Base-by-base conservation (phyloP, 2,329 filamentous ascomycete species). In the Sordariomycetes sp. region DNA sequence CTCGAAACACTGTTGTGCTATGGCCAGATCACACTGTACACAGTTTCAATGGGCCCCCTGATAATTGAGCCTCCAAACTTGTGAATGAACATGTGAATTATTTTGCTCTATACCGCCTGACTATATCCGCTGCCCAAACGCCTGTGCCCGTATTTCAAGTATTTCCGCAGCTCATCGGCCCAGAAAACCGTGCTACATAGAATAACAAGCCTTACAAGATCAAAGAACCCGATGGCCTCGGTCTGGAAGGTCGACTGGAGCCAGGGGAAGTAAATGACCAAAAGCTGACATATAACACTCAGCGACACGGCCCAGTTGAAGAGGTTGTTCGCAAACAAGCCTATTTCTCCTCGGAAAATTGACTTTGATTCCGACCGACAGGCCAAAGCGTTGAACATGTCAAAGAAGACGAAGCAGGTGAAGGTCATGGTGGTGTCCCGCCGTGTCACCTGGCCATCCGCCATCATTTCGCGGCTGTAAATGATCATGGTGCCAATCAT, bases 381-480 rank as follows among this genome's bases (percentile, higher is more conserved):
- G 12, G 86, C 82, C 16, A 98, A 69, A 2, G 92, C 92, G 58
- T 98, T 96, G 69, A 96, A 95, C 92, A 98, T 98, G 67, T 98
- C 92, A 59, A 96, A 98, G 35, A 98, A 75, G 30, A 98, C 92
- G 53, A 98, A 98, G 61, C 88, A 94, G 6, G 92, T 98, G 55
- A 98, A 98, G 0, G 92, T 96, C 84, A 98, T 95, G 43, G 92
- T 98, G 2, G 92, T 98, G 61, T 98, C 92, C 46, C 93, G 86
- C 32, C 86, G 85, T 2, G 82, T 93, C 39, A 96, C 84, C 38
- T 80, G 66, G 36, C 86, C 80, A 52, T 93, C 86, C 17, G 76
- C 71, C 32, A 80, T 66, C 85, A 98, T 95, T 63, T 96, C 90
- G 51, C 79, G 82, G 45, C 85, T 79, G 62, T 98, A 98, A 35